phyloP scores from a whole-genome alignment of 192 early-diverging fungal genomes.

The Powellomyces hirtus region DNA sequence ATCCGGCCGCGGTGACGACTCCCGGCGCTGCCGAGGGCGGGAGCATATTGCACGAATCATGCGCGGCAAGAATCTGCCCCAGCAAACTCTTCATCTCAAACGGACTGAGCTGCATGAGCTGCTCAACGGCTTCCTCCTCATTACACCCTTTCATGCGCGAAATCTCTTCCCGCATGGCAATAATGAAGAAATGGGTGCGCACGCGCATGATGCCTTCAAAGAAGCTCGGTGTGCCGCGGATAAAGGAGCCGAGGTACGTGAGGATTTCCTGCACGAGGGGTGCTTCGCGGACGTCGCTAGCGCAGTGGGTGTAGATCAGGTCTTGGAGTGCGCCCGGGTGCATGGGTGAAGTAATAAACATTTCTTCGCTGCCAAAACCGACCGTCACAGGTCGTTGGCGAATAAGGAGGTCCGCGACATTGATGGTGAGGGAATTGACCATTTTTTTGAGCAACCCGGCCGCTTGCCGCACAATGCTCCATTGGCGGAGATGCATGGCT shows the following conservation, averaged over 20 bases:
- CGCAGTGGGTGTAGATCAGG: slow-evolving; percentile 69
- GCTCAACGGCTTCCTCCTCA: slow-evolving; percentile 76
- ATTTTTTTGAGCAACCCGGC: slow-evolving; percentile 73
- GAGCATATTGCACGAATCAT: slow-evolving; percentile 20
- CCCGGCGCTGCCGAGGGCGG: not conserved
- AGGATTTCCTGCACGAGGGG: slow-evolving; percentile 82
- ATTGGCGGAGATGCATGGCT: slow-evolving; percentile 66
- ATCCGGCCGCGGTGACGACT: not conserved
- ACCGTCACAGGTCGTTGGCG: slow-evolving; percentile 75
- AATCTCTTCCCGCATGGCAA: slow-evolving; percentile 85
- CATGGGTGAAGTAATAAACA: slow-evolving; percentile 66
- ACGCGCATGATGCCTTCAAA: slow-evolving; percentile 84
- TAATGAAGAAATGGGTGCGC: slow-evolving; percentile 78
- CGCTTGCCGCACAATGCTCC: slow-evolving; percentile 80
- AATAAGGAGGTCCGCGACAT: slow-evolving; percentile 76
- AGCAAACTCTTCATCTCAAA: slow-evolving; percentile 77
- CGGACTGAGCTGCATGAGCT: slow-evolving; percentile 77
- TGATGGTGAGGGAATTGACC: slow-evolving; percentile 73
- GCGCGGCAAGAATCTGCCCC: slow-evolving; percentile 65
- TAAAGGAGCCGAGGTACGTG: slow-evolving; percentile 73
- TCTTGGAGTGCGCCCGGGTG: slow-evolving; percentile 65
- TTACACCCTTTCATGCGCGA: slow-evolving; percentile 67
- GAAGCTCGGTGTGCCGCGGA: slow-evolving; percentile 60
- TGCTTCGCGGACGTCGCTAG: slow-evolving; percentile 78
- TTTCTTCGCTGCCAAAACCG: slow-evolving; percentile 67